Conservation (phyloP, 2,329 filamentous ascomycete species). For the Epichloe bromicola region DNA sequence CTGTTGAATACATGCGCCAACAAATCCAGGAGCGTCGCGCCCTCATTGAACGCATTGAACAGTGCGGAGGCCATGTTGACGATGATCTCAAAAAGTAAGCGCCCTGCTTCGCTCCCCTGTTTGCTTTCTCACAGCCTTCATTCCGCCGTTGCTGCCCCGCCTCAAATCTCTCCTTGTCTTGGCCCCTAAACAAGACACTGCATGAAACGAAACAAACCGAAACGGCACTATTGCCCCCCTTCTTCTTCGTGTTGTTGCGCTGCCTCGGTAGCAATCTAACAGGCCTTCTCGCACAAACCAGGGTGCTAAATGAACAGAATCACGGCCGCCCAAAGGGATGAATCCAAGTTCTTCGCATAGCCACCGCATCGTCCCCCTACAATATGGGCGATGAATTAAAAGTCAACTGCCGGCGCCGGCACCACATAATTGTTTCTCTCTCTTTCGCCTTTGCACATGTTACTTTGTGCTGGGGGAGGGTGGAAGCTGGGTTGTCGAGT, state of each 20-base stretch:
- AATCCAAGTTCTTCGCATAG: background rate
- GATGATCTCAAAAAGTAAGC: slow-evolving; percentile 30
- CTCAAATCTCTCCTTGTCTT: background rate
- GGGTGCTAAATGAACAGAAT: slow-evolving; percentile 8
- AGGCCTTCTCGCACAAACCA: background rate
- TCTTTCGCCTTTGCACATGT: background rate
- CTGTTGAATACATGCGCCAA: slow-evolving; percentile 51
- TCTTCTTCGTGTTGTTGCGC: background rate
- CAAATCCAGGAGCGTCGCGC: slow-evolving; percentile 45
- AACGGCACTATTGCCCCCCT: background rate
- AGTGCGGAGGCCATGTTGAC: slow-evolving; percentile 42
- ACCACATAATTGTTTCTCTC: background rate
- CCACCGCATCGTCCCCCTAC: background rate
- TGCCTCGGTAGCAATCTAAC: slow-evolving; percentile 1
- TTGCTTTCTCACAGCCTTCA: background rate
- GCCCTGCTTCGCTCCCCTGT: slow-evolving; percentile 3
- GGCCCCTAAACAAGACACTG: background rate
- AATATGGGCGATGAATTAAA: background rate
- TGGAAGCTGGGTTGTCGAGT: no score
- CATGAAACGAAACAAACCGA: background rate
- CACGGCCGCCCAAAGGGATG: slow-evolving; percentile 3
- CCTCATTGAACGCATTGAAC: slow-evolving; percentile 46
- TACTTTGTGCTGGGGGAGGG: no score
- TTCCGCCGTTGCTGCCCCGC: background rate
- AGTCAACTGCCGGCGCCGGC: background rate